Conservation (phyloP, 192 early-diverging fungal genomes). For the Backusella tarrabulga region DNA sequence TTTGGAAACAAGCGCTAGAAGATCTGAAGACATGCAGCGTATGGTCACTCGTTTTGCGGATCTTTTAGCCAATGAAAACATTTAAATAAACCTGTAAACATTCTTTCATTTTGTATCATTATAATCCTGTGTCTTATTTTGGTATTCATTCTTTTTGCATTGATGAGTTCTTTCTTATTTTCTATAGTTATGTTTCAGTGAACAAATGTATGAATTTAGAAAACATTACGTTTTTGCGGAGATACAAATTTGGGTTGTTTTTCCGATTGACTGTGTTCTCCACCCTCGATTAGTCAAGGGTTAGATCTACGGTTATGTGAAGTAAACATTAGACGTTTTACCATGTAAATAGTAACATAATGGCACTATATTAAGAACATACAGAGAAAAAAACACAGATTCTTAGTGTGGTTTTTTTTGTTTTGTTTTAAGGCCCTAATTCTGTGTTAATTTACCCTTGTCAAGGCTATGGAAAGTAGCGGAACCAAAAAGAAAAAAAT, state of each 20-base stretch:
- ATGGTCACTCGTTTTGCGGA: slow-evolving; percentile 28
- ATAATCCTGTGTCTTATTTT: background rate
- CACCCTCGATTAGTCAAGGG: background rate
- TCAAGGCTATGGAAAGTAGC: slow-evolving; percentile 1
- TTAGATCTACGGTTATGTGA: background rate
- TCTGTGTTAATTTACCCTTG: background rate
- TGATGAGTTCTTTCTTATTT: background rate
- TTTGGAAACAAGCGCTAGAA: slow-evolving; percentile 51
- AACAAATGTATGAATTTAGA: background rate
- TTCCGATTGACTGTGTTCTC: background rate
- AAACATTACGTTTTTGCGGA: background rate
- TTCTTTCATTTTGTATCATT: background rate
- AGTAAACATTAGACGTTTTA: background rate
- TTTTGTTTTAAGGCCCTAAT: background rate
- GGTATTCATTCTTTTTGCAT: background rate
- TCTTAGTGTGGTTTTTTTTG: background rate
- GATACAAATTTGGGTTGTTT: background rate
- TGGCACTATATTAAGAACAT: background rate
- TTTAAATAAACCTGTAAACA: background rate
- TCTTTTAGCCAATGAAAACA: background rate
- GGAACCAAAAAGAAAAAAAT: slow-evolving; percentile 3
- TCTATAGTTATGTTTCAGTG: background rate
- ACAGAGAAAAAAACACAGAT: background rate
- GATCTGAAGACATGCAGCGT: slow-evolving; percentile 58
- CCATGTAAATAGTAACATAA: background rate